These are phyloP conservation scores for Lactarius akahatsu DNA, from an alignment of 768 basidiomycete species.

Conservation along the genomic window DNA sequence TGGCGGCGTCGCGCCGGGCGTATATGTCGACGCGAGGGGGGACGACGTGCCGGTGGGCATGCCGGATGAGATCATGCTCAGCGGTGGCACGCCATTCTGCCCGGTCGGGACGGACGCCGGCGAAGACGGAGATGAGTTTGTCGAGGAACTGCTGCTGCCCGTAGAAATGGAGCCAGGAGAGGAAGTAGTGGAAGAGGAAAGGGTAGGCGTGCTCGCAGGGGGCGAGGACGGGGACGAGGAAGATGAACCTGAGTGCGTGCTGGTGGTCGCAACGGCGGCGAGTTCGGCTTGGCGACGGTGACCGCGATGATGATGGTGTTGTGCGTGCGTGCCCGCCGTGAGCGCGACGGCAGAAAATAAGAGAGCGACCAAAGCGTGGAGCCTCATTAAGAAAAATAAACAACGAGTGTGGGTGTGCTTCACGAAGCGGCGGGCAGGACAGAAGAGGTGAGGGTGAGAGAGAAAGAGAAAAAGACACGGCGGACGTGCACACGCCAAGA, in stretches of 20 bases:
- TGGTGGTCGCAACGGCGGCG: not conserved
- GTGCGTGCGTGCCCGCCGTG: constrained; percentile 23
- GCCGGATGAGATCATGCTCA: constrained; percentile 58
- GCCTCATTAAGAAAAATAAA: constrained; percentile 31
- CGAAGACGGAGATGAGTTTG: not conserved
- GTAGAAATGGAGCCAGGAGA: not conserved
- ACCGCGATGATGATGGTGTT: constrained; percentile 20
- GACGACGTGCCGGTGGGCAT: constrained; percentile 56
- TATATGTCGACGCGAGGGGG: constrained; percentile 50
- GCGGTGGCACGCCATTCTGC: constrained; percentile 47
- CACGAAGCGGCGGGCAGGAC: not conserved
- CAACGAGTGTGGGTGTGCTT: constrained; percentile 12
- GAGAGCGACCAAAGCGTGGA: constrained; percentile 32
- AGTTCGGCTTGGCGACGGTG: constrained; percentile 26
- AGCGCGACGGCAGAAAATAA: constrained; percentile 24
- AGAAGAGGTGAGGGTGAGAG: not conserved
- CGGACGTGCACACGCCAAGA: not conserved
- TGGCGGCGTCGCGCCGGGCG: constrained; percentile 60
- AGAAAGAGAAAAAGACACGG: not conserved
- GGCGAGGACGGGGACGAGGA: not conserved
- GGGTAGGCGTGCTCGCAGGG: not conserved
- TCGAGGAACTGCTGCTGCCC: not conserved
- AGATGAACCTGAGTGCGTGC: not conserved
- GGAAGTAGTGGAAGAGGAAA: not conserved
- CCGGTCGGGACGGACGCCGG: constrained; percentile 6